Base-by-base conservation (phyloP, 176 grass and related monocot genomes). In the Guadua angustifolia region DNA sequence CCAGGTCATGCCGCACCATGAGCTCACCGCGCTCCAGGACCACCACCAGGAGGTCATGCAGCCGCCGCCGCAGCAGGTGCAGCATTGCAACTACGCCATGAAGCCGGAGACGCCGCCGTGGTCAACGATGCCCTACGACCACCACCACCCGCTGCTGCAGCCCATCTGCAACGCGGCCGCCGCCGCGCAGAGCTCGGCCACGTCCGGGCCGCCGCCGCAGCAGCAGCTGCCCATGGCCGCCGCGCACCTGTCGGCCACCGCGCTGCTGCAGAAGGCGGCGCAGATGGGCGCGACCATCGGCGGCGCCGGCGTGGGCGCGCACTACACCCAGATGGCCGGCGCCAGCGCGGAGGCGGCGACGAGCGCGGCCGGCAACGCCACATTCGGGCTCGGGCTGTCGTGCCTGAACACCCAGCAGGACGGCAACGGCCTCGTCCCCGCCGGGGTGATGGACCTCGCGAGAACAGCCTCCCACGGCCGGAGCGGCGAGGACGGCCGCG, bases 241-340 rank as follows among this genome's bases (percentile, higher is more conserved):
- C 0, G 77, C 91, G 24, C 93, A 99, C 93, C 85, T 99, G 76
- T 99, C 96, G 33, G 96, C 96, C 58, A 98, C 96, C 69, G 91
- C 96, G 40, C 66, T 98, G 71, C 91, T 98, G 24, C 93, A 98
- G 77, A 98, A 94, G 73, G 96, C 96, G 25, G 93, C 93, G n/a
- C 87, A 95, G 88, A 95, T 98, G 96, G 96, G 96, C 79, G 96
- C 91, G 57, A 94, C 87, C 79, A 88, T 95, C 26, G 88, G 88
- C 42, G 87, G 82, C 21, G 79, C 62, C 14, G 43, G 70, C 40
- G 42, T 57, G 8, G 57, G 81, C 8, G 18, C 61, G 42, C 82
- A 86, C 78, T 75, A 90, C 57, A 78, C 83, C 46, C 93, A 90
- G 60, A 99, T 90, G 93, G 88, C 88, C 2, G 73, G 78, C 3